Base-by-base conservation (phyloP, 805 yeast species). In the Cyberlindnera suaveolens region DNA sequence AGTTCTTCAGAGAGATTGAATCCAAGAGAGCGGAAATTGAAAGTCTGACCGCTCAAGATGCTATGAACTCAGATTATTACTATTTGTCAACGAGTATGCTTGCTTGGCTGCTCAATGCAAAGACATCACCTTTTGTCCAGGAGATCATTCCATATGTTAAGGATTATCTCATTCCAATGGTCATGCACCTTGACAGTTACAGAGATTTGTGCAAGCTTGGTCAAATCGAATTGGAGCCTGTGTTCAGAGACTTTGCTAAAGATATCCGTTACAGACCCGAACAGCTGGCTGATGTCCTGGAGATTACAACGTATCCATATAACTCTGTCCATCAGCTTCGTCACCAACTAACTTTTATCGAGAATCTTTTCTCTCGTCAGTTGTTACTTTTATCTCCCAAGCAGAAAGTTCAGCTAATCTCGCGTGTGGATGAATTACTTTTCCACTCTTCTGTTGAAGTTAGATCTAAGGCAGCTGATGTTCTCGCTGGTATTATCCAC, bases 201-300 rank as follows among this genome's bases (percentile, higher is more conserved):
- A 80, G 86, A 46, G 97, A 91, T 48, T 86, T 86, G 13, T 85
- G 95, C 51, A 86, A 84, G 50, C 62, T 85, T 44, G 82, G 82
- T 0, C 73, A 72, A 29, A 62, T 85, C 10, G 70, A 71, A 33
- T 85, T 91, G 0, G 68, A 75, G 2, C 53, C 62, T 7, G 51
- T 76, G 18, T 71, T 76, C 48, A 60, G 66, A 15, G 57, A 64
- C 26, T 57, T 83, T 4, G 77, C 82, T 0, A 27, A 38, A 8
- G 65, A 70, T 20, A 54, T 77, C 29, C 68, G 78, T 6, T 74
- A 67, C 46, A 64, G 74, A 33, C 57, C 63, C 14, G 65, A 62
- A 45, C 50, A 77, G 52, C 41, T 77, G 51, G 53, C 70, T 44
- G 53, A 60, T 45, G 52, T 80, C 55, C 46, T 82, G 36, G 54